Evolutionary conservation across 31 red algal species (phyloP).

Genomic region (Odonthalia washingtoniensis): DNA sequence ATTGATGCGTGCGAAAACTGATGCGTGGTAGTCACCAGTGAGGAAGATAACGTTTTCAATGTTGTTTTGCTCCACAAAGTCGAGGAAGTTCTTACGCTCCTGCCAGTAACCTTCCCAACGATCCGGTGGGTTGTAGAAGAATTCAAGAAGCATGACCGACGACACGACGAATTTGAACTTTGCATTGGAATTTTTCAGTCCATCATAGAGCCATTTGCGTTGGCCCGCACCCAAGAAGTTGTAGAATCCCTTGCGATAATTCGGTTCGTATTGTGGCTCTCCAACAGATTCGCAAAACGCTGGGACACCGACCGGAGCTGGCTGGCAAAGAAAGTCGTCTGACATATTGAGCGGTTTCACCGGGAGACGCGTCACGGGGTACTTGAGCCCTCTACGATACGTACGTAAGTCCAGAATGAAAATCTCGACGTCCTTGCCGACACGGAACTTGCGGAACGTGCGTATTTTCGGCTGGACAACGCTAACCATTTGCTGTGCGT

Average conservation of each 20-base stretch:
- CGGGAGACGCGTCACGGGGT: too few relatives aligned
- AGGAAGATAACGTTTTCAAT: slow-evolving; percentile 36
- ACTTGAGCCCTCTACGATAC: too few relatives aligned
- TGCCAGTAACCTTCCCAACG: slow-evolving; percentile 38
- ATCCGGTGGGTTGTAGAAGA: not conserved
- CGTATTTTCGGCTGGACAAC: slow-evolving; percentile 20
- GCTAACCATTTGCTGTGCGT: too few relatives aligned
- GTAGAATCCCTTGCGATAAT: too few relatives aligned
- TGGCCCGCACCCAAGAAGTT: too few relatives aligned
- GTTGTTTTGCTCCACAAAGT: slow-evolving; percentile 3
- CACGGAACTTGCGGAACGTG: slow-evolving; percentile 32
- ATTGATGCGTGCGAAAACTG: slow-evolving; percentile 28
- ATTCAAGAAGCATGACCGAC: slow-evolving; percentile 19
- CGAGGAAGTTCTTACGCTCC: slow-evolving; percentile 18
- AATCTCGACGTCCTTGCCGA: slow-evolving; percentile 22
- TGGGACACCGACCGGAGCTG: too few relatives aligned
- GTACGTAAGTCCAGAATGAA: slow-evolving; percentile 50
- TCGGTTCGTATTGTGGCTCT: too few relatives aligned
- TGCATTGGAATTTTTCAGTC: not conserved
- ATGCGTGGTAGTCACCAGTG: slow-evolving; percentile 15
- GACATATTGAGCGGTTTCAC: too few relatives aligned
- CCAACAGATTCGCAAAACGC: too few relatives aligned
- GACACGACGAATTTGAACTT: slow-evolving; percentile 18
- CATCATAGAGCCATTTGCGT: slow-evolving; percentile 13
- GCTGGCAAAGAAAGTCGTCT: too few relatives aligned